phyloP scores from a whole-genome alignment of 2,329 filamentous ascomycete species.

The Fusarium cicatricum region DNA sequence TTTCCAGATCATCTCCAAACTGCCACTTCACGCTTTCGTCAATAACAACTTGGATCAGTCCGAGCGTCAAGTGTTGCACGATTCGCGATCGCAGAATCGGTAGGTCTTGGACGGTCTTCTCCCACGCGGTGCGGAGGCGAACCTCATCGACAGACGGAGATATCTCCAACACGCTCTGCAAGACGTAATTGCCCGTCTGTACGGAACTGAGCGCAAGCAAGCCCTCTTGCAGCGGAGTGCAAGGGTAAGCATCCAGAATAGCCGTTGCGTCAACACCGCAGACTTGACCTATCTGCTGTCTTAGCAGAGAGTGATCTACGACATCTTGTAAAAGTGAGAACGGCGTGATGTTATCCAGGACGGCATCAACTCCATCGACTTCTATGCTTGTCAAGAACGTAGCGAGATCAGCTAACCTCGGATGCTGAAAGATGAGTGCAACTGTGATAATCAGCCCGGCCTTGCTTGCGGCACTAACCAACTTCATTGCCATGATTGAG shows the following conservation, averaged over 20 bases:
- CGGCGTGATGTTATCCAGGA: background rate
- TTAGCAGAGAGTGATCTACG: background rate
- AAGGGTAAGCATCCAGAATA: constrained; percentile 48
- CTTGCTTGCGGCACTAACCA: constrained; percentile 12
- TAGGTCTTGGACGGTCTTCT: background rate
- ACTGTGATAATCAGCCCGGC: constrained; percentile 6
- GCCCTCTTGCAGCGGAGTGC: constrained; percentile 47
- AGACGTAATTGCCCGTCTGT: constrained; percentile 23
- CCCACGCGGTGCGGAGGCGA: constrained; percentile 23
- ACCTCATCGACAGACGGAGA: background rate
- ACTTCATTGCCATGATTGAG: constrained; percentile 39
- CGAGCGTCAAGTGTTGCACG: constrained; percentile 50
- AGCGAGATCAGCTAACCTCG: constrained; percentile 8
- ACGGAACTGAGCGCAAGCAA: constrained; percentile 45
- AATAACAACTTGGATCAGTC: constrained; percentile 56
- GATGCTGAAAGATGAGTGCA: constrained; percentile 14
- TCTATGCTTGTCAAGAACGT: background rate
- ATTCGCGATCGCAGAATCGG: constrained; percentile 56
- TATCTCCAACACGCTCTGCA: constrained; percentile 20
- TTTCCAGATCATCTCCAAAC: constrained; percentile 38
- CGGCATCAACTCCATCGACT: background rate
- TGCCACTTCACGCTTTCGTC: constrained; percentile 46
- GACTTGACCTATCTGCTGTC: background rate
- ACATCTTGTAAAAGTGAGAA: background rate
- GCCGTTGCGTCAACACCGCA: background rate